phyloP scores from a whole-genome alignment of 2,329 filamentous ascomycete species.

The Colletotrichum chrysophilum region DNA sequence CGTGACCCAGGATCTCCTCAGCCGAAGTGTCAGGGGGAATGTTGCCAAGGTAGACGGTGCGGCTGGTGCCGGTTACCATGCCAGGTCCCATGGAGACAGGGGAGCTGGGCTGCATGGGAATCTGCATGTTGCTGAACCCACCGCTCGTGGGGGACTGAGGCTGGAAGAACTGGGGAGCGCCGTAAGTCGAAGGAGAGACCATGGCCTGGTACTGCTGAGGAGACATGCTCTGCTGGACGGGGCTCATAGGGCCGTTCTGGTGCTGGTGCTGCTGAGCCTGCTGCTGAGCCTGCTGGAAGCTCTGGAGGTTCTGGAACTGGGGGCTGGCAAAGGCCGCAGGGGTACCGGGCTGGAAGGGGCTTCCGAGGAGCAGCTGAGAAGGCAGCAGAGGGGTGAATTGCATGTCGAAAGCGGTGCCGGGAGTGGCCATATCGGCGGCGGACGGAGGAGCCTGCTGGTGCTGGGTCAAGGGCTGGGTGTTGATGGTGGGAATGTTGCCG shows the following conservation, averaged over 20 bases:
- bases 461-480: constrained; percentile 60
- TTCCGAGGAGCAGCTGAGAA: constrained; percentile 91
- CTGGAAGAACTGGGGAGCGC: constrained; percentile 81
- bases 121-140: constrained; percentile 63
- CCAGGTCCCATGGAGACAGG: constrained; percentile 80
- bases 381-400: constrained; percentile 96
- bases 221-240: constrained; percentile 78
- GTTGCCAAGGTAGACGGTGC: constrained; percentile 96
- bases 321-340: constrained; percentile 88
- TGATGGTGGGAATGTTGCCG: constrained; percentile 88
- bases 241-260: constrained; percentile 71
- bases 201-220: constrained; percentile 85
- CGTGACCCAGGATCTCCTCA: constrained; percentile 95
- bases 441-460: constrained; percentile 50
- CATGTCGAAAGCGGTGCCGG: constrained; percentile 93
- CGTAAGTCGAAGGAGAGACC: constrained; percentile 84
- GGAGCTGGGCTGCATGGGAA: constrained; percentile 69
- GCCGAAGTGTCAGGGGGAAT: constrained; percentile 97
- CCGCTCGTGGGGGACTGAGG: constrained; percentile 86
- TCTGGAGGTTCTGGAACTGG: constrained; percentile 86
- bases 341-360: constrained; percentile 94
- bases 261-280: constrained; percentile 59
- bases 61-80: constrained; percentile 86
- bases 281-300: constrained; percentile 68
- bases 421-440: constrained; percentile 79